A percentile compares a stretch with the other conserved stretches of the same genome.
Evolutionary conservation across 805 yeast species (phyloP).

Genomic region (Geotrichum ghanense): DNA sequence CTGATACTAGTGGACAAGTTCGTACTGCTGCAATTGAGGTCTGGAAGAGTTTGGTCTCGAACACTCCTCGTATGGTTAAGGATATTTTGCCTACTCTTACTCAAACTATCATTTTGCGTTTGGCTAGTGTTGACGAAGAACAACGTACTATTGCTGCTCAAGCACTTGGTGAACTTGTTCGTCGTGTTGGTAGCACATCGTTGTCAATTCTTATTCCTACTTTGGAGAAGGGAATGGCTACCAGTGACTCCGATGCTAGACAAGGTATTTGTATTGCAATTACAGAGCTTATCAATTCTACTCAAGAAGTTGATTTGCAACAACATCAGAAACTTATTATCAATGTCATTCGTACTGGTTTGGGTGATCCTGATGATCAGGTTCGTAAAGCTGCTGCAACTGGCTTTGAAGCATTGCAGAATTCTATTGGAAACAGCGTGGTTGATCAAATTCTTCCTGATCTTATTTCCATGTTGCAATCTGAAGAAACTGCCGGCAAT

Average conservation of each 20-base stretch:
- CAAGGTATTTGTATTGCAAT: constrained; percentile 96
- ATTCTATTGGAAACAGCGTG: constrained; percentile 69
- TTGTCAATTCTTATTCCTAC: constrained; percentile 78
- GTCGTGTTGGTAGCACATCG: constrained; percentile 85
- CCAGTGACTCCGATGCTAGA: constrained; percentile 67
- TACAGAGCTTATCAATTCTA: constrained; percentile 70
- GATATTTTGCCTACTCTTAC: constrained; percentile 83
- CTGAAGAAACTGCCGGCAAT: constrained; percentile 35
- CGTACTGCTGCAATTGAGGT: constrained; percentile 85
- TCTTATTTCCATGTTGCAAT: constrained; percentile 57
- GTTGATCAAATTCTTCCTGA: constrained; percentile 84
- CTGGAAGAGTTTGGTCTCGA: constrained; percentile 94
- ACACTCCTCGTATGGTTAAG: constrained; percentile 89
- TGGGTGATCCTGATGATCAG: constrained; percentile 57
- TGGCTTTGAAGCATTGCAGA: constrained; percentile 82
- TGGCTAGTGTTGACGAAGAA: constrained; percentile 70
- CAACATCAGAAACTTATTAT: constrained; percentile 62
- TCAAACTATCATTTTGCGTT: constrained; percentile 62
- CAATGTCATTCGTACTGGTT: constrained; percentile 62
- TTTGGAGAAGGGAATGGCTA: constrained; percentile 49
- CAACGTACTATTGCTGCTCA: constrained; percentile 85
- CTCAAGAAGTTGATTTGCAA: constrained; percentile 45
- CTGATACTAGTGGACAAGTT: constrained; percentile 79
- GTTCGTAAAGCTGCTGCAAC: constrained; percentile 89
- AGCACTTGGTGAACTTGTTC: constrained; percentile 87